Evolutionary conservation across 2,329 filamentous ascomycete species (phyloP).

Genomic region (Colletotrichum melonis): DNA sequence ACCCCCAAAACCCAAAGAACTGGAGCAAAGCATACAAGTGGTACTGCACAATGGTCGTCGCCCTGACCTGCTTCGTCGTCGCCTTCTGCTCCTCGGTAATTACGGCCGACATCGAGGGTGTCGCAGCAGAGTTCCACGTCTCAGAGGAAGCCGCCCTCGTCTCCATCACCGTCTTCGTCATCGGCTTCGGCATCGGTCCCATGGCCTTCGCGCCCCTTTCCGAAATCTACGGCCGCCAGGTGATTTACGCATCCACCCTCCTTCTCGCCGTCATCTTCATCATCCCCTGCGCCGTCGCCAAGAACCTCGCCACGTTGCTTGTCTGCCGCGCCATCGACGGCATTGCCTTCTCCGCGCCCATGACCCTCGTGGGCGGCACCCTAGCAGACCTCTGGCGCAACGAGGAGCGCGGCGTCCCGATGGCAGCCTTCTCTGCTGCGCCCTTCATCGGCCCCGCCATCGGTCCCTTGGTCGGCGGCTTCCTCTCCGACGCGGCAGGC

Average conservation of each 20-base stretch:
- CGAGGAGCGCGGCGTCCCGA: constrained; percentile 86
- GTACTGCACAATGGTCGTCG: constrained; percentile 88
- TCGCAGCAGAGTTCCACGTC: constrained; percentile 72
- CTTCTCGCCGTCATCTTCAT: constrained; percentile 80
- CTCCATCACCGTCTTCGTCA: constrained; percentile 80
- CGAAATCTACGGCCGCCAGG: constrained; percentile 77
- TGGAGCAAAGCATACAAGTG: constrained; percentile 84
- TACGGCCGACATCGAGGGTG: constrained; percentile 78
- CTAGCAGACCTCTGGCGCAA: constrained; percentile 86
- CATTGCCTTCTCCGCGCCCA: constrained; percentile 86
- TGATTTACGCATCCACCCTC: constrained; percentile 78
- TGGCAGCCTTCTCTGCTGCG: constrained; percentile 86
- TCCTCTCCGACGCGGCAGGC: constrained; percentile 73
- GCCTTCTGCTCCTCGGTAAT: constrained; percentile 80
- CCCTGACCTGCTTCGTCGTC: constrained; percentile 79
- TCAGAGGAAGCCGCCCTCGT: constrained; percentile 79
- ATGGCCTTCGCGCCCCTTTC: constrained; percentile 84
- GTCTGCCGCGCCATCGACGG: constrained; percentile 83
- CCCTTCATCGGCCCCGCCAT: constrained; percentile 86
- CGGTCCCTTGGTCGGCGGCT: constrained; percentile 82
- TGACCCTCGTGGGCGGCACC: constrained; percentile 87
- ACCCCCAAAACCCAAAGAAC: constrained; percentile 86
- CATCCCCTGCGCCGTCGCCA: constrained; percentile 81
- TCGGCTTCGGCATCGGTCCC: constrained; percentile 85
- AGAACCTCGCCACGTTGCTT: constrained; percentile 81